These are phyloP conservation scores for Trichoderma koningii DNA, from an alignment of 2,329 filamentous ascomycete genomes.

Conservation along the genomic window DNA sequence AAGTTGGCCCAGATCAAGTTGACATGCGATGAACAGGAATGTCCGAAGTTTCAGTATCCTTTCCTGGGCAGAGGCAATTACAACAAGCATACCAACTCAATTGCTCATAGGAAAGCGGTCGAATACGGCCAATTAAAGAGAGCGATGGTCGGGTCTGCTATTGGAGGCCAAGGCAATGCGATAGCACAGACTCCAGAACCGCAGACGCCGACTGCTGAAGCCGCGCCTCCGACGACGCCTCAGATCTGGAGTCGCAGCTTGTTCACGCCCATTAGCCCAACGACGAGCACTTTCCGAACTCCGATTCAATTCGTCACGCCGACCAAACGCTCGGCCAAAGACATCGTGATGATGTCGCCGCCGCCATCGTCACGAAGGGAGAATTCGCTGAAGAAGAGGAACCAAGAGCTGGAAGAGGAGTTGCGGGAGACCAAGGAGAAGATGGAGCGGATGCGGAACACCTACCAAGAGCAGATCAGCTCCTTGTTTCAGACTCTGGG, in stretches of 20 bases:
- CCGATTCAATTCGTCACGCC: background rate
- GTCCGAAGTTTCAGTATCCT: background rate
- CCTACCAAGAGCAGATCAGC: slow-evolving; percentile 10
- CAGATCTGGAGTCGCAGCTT: background rate
- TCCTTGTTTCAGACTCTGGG: slow-evolving; percentile 4
- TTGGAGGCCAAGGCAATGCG: background rate
- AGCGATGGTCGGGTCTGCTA: background rate
- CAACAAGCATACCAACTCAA: background rate
- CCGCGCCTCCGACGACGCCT: background rate
- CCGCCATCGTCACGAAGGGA: slow-evolving; percentile 8
- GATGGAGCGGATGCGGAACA: background rate
- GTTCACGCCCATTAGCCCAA: slow-evolving; percentile 6
- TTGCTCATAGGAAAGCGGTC: background rate
- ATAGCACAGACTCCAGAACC: background rate
- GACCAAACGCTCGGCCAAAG: background rate
- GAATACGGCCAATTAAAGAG: slow-evolving; percentile 7
- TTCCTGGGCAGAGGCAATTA: background rate
- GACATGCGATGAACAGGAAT: slow-evolving; percentile 10
- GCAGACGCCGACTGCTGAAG: background rate
- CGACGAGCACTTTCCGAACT: background rate
- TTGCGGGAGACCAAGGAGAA: background rate
- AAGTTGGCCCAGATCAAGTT: background rate
- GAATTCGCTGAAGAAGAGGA: slow-evolving; percentile 15
- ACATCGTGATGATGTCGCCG: background rate
- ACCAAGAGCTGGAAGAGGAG: slow-evolving; percentile 19